These are phyloP conservation scores for Leishmania tarentolae DNA, from an alignment of 208 protist genomes.

Conservation along the genomic window DNA sequence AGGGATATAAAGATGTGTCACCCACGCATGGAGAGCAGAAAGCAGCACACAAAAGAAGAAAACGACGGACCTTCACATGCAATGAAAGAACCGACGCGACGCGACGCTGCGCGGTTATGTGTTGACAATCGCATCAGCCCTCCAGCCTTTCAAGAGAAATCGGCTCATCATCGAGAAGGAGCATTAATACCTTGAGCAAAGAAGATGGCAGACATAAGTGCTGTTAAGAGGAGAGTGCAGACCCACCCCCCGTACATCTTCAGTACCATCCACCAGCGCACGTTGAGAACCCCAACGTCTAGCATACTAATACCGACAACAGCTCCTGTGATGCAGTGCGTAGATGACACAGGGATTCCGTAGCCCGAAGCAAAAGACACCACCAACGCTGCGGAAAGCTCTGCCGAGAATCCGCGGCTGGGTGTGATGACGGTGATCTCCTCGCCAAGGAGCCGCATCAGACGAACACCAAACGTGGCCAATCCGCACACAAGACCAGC, in stretches of 20 bases:
- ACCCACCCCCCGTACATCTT: conserved; percentile 83
- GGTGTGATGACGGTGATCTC: conserved; percentile 81
- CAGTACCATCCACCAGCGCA: conserved; percentile 74
- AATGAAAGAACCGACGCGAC: too few relatives aligned
- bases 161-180: conserved; percentile 24
- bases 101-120: not conserved
- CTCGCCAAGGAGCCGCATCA: conserved; percentile 78
- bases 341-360: conserved; percentile 88
- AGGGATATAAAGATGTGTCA: too few relatives aligned
- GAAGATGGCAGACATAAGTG: conserved; percentile 64
- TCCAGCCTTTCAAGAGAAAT: not conserved
- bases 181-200: conserved; percentile 79
- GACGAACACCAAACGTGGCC: conserved; percentile 66
- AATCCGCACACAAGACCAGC: conserved; percentile 75
- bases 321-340: conserved; percentile 91
- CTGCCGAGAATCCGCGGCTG: conserved; percentile 72
- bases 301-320: conserved; percentile 83
- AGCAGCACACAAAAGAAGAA: not conserved
- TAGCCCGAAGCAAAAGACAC: conserved; percentile 81
- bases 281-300: conserved; percentile 59
- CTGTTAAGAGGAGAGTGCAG: conserved; percentile 62
- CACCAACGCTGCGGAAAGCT: conserved; percentile 73
- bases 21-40: not conserved
- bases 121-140: not conserved
- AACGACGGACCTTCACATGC: not conserved